Evolutionary conservation across 192 early-diverging fungal species (phyloP), one percentile per base, ranked within the genome.

Genomic region (Physocladia obscura): DNA sequence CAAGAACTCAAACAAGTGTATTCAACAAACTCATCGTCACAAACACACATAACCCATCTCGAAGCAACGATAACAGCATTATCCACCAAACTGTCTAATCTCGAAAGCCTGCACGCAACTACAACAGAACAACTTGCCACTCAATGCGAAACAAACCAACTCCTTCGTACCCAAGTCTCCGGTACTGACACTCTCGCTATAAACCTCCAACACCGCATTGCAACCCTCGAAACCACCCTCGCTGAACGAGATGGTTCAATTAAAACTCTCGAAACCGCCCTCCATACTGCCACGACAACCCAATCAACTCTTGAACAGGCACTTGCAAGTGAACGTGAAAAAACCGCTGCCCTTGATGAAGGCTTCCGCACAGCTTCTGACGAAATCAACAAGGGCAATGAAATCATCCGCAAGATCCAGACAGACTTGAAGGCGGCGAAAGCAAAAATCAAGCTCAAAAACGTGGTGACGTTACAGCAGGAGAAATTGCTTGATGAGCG

Each of bases 401-500:
- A 85, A 34, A 87, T 87, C 68, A 87, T 87, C 58, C 71, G 82
- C 11, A 65, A 71, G 38, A 62, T 87, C 34, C 85, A 87, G 52
- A 15, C 71, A 36, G 85, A 85, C 50, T 59, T 82, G 6, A 82
- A 83, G 47, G 29, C 74, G 2, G 30, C 71, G 0, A 85, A 85
- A 72, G 21, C 76, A 17, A 87, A 87, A 67, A 39, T 82, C 27
- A 87, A 87, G 65, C 65, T 82, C 32, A 87, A 85, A 67, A 87
- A 83, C 57, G 73, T 80, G 8, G 83, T 83, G 6, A 81, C 81
- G 8, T 44, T 87, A 35, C 85, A 87, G 70, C 85, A 87, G 67
- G 85, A 87, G 44, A 82, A 82, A 60, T 54, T 84, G 11, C 52
- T 87, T 4, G 83, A 87, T 50, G 85, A 87, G 59, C 67, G 77